Evolutionary conservation across 805 yeast genomes (phyloP).

Genomic region (Hanseniaspora taiwanica): DNA sequence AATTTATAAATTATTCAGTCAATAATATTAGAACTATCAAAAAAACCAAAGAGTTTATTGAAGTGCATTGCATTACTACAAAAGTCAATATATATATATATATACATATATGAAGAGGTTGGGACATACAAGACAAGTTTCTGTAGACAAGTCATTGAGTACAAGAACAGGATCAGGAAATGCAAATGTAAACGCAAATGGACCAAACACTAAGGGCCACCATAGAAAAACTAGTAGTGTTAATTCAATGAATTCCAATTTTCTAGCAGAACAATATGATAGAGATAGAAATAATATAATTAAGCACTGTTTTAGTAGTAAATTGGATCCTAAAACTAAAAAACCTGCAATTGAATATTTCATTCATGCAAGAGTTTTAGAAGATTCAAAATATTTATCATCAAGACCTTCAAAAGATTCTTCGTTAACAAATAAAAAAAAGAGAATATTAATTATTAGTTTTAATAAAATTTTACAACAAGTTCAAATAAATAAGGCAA

Average conservation of each 20-base stretch:
- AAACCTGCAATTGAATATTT: constrained; percentile 44
- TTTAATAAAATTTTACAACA: constrained; percentile 55
- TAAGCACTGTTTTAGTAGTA: constrained; percentile 35
- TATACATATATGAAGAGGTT: background rate
- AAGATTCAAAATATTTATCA: constrained; percentile 59
- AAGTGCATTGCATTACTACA: too few species aligned
- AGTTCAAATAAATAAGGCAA: constrained; percentile 71
- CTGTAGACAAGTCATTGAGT: too few species aligned
- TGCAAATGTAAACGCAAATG: too few species aligned
- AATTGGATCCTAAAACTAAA: constrained; percentile 26
- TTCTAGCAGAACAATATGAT: constrained; percentile 45
- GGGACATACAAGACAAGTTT: background rate
- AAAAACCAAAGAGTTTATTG: too few species aligned
- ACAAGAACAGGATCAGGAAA: too few species aligned
- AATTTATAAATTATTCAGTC: too few species aligned
- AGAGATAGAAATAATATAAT: constrained; percentile 37
- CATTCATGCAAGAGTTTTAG: constrained; percentile 64
- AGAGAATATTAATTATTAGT: constrained; percentile 37
- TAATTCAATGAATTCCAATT: constrained; percentile 22
- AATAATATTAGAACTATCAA: too few species aligned
- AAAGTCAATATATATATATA: too few species aligned
- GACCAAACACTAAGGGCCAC: background rate
- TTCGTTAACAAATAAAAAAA: constrained; percentile 37
- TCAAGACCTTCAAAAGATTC: constrained; percentile 51
- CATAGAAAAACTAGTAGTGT: constrained; percentile 24